Conservation (phyloP, 2,329 filamentous ascomycete genomes). For the Uncinocarpus reesii region DNA sequence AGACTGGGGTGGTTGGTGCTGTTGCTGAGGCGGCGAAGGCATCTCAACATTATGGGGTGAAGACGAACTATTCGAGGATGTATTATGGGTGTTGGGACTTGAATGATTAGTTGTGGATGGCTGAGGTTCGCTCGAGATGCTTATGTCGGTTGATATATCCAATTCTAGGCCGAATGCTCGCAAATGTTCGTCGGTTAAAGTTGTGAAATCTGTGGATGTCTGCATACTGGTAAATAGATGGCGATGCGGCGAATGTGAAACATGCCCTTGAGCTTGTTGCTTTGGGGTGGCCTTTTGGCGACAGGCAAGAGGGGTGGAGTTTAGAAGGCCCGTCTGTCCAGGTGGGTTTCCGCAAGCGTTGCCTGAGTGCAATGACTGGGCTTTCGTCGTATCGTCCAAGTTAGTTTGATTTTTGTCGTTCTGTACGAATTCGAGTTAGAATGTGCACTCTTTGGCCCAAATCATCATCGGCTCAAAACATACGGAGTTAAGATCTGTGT, state of each 20-base stretch:
- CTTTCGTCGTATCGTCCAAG: too few species aligned
- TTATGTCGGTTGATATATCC: slow-evolving; percentile 26
- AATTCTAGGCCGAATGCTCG: slow-evolving; percentile 24
- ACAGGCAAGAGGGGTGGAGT: neutral
- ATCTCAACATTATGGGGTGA: slow-evolving; percentile 25
- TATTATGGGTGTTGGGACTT: slow-evolving; percentile 29
- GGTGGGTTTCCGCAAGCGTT: too few species aligned
- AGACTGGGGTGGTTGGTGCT: slow-evolving; percentile 1
- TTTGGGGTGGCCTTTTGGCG: neutral
- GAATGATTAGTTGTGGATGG: slow-evolving; percentile 28
- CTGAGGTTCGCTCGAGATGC: slow-evolving; percentile 23
- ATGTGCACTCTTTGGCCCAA: too few species aligned
- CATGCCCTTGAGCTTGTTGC: neutral
- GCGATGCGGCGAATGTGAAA: neutral
- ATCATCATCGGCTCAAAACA: slow-evolving; percentile 11
- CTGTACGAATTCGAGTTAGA: too few species aligned
- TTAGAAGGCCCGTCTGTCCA: neutral
- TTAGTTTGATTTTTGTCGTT: neutral
- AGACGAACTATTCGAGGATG: slow-evolving; percentile 31
- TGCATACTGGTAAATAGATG: neutral
- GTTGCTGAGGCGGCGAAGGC: slow-evolving; percentile 20
- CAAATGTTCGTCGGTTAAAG: slow-evolving; percentile 9
- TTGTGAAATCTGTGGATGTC: neutral
- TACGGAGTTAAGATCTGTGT: slow-evolving; percentile 19
- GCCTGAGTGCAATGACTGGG: too few species aligned